Percentiles rank a stretch among this genome's conserved stretches.
Conservation (phyloP, 352 stramenopile genomes). For the Phytopythium cucurbitacearum region DNA sequence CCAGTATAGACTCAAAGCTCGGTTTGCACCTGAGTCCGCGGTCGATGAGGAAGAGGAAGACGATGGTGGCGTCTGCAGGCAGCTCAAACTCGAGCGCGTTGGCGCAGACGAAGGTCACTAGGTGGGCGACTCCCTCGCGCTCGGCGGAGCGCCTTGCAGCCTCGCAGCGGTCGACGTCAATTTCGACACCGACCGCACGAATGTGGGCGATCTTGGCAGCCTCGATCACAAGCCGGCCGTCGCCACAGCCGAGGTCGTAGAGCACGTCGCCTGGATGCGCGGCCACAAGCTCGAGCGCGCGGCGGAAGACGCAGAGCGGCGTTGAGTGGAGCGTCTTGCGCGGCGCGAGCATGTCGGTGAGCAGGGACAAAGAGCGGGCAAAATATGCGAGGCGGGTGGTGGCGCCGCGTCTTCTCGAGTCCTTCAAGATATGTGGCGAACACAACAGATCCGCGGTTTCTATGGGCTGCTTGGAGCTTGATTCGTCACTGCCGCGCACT, state of each 20-base stretch:
- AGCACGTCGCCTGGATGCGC: conserved; percentile 42
- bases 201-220: conserved; percentile 45
- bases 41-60: conserved; percentile 83
- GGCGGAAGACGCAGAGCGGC: conserved; percentile 51
- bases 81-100: conserved; percentile 75
- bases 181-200: conserved; percentile 62
- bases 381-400: background rate
- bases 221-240: conserved; percentile 65
- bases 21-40: conserved; percentile 51
- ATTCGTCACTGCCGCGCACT: too few relatives aligned
- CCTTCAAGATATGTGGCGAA: too few relatives aligned
- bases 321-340: conserved; percentile 81
- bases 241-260: conserved; percentile 77
- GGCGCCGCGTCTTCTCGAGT: background rate
- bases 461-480: too few relatives aligned
- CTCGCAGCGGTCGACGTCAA: conserved; percentile 37
- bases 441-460: too few relatives aligned
- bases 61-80: conserved; percentile 46
- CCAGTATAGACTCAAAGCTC: background rate
- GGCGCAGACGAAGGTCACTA: conserved; percentile 61
- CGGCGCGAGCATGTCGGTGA: conserved; percentile 53
- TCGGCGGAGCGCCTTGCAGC: conserved; percentile 21
- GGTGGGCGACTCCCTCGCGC: conserved; percentile 25
- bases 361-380: conserved; percentile 1
- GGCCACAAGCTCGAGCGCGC: conserved; percentile 47